Evolutionary conservation across 2,329 filamentous ascomycete genomes (phyloP), one percentile per base, ranked within the genome.

Genomic region (Pezicula carpinea): DNA sequence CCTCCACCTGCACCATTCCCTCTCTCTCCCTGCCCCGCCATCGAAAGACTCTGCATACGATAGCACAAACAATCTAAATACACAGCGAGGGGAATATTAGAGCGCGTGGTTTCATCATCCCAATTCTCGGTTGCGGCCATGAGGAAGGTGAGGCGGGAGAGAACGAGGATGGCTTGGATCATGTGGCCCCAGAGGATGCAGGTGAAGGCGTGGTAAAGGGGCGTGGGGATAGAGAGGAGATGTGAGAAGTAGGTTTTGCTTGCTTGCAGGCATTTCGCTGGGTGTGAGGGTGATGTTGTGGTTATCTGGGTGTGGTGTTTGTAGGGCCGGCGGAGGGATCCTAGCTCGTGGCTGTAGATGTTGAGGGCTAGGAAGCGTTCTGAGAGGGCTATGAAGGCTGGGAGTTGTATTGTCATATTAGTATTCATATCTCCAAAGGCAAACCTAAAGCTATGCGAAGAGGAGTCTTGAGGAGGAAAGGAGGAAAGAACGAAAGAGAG

Each of bases 11-110:
- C n/a, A n/a, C n/a, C n/a, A n/a, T 5, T 19, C 14, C 5, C n/a
- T 14, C 18, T 15, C 5, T 36, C 8, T 7, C 14, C 18, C 15
- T 7, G 4, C 6, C 7, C 6, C 14, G 15, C 15, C n/a, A 14
- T 43, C 29, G 58, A 60, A 1, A 56, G 42, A 8, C 39, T 21
- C 13, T 50, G 44, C 17, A 62, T 54, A 3, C 59, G 47, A 34
- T 54, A 63, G 33, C 55, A 59, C 1, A 63, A 47, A 34, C 50
- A 54, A 35, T 63, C 60, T 6, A 63, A 50, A 47, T 62, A 63
- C 53, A 62, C 58, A 1, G 50, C 50, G 29, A 63, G 39, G 1
- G 58, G 59, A 1, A 61, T 39, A 22, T 53, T 55, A 23, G 53
- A 40, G 8, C 59, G 48, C 2, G 59, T 57, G 3, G 50, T 55